Base-by-base conservation (phyloP, 495 filamentous ascomycete genomes). In the Talaromyces ruber region DNA sequence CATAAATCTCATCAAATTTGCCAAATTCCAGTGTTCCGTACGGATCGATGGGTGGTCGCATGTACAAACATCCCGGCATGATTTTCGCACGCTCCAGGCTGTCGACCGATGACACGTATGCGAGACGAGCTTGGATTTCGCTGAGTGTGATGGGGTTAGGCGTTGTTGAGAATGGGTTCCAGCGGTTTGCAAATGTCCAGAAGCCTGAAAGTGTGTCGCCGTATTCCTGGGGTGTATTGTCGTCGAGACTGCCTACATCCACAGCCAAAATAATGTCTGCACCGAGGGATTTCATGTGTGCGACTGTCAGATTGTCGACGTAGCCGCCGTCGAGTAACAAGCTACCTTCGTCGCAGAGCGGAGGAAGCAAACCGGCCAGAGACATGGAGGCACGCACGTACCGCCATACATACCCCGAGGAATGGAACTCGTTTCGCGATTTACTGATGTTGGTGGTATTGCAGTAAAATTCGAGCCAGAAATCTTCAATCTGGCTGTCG, bases 391-490 rank as follows among this genome's bases (percentile, higher is more conserved):
- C 94, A 24, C 94, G 84, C 11, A 98, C 87, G 69, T 98, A 98
- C 39, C 94, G 84, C 94, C 94, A 98, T 2, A 93, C 92, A 65
- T 98, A 98, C 5, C 94, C 94, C 30, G 87, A 92, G 1, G 90
- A 96, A 74, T 98, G 94, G 72, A 92, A 91, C 70, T 98, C 92
- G 3, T 85, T 84, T 7, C 92, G 85, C 39, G 87, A 91, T 67
- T 92, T 93, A 75, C 86, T 90, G 76, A 98, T 98, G 67, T 97
- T 98, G 26, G 95, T 98, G 0, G 93, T 97, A 72, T 98, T 98
- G 80, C 95, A 98, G 79, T 98, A 98, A 75, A 92, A 98, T 63
- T 96, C 91, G 16, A 98, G 84, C 94, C 94, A 98, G 71, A 98
- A 97, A 71, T 98, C 95, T 75, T 98, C 94, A 60, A 98, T 98